A percentile compares a stretch with the other conserved stretches of the same genome.
These are phyloP conservation scores for Mortierella sp. DNA, from an alignment of 371 early-diverging fungal species.

Conservation along the genomic window DNA sequence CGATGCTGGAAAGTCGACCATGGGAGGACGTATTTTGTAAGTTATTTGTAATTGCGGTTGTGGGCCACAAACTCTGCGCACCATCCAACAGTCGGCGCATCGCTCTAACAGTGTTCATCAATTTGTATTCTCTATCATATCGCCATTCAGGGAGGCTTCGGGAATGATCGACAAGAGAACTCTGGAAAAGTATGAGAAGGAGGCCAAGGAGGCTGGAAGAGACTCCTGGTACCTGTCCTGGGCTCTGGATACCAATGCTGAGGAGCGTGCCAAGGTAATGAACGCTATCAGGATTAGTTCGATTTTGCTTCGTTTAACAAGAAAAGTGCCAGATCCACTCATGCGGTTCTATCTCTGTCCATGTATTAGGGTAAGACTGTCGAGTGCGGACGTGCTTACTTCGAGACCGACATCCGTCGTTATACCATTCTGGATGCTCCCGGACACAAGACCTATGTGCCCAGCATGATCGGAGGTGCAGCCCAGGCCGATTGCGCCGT, in stretches of 20 bases:
- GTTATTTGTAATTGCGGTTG: too few relatives aligned
- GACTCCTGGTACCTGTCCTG: slow-evolving; percentile 98
- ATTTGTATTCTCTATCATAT: neutral
- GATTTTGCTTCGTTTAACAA: neutral
- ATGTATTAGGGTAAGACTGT: slow-evolving; percentile 90
- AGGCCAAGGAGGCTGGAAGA: slow-evolving; percentile 95
- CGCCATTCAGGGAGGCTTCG: slow-evolving; percentile 65
- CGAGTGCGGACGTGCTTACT: slow-evolving; percentile 97
- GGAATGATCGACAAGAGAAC: slow-evolving; percentile 99
- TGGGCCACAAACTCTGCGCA: too few relatives aligned
- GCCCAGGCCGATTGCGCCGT: slow-evolving; percentile 98
- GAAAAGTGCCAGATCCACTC: neutral
- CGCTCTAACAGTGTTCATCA: too few relatives aligned
- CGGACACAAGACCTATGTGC: slow-evolving; percentile 99
- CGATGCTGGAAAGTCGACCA: slow-evolving; percentile 99
- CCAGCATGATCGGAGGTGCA: slow-evolving; percentile 99
- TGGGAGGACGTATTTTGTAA: slow-evolving; percentile 98
- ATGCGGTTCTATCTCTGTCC: slow-evolving; percentile 6
- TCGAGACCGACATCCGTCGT: slow-evolving; percentile 94
- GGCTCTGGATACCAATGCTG: slow-evolving; percentile 96
- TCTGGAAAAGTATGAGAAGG: slow-evolving; percentile 98
- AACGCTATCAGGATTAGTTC: neutral
- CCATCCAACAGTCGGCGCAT: neutral
- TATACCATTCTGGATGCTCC: slow-evolving; percentile 99
- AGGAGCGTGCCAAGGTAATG: slow-evolving; percentile 93